Conservation (phyloP, 2,329 filamentous ascomycete species). For the Pseudohalonectria lignicola region DNA sequence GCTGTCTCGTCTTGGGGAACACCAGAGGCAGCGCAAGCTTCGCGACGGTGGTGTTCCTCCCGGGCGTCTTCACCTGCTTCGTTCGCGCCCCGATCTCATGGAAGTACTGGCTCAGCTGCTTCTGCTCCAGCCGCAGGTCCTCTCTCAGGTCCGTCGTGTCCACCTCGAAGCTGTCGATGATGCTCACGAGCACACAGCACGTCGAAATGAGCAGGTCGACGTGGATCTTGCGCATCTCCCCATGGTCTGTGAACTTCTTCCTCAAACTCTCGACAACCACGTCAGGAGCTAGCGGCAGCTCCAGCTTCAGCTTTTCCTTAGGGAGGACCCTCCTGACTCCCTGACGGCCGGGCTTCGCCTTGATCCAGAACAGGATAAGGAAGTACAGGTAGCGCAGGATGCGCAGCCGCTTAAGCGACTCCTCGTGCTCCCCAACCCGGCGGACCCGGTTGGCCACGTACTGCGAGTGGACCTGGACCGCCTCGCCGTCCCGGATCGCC, state of each 20-base stretch:
- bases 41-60: slow-evolving; percentile 46
- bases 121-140: slow-evolving; percentile 62
- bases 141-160: slow-evolving; percentile 59
- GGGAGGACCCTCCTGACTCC: slow-evolving; percentile 42
- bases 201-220: slow-evolving; percentile 63
- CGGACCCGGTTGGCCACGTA: slow-evolving; percentile 56
- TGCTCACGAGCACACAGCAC: slow-evolving; percentile 58
- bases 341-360: slow-evolving; percentile 31
- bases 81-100: slow-evolving; percentile 64
- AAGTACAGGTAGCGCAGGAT: slow-evolving; percentile 50
- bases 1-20: slow-evolving; percentile 55
- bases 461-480: slow-evolving; percentile 44
- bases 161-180: slow-evolving; percentile 63
- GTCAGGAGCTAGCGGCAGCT: slow-evolving; percentile 46
- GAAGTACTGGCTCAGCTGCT: slow-evolving; percentile 61
- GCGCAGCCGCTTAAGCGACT: slow-evolving; percentile 40
- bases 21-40: slow-evolving; percentile 66
- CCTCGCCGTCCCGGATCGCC: slow-evolving; percentile 44
- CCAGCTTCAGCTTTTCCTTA: slow-evolving; percentile 48
- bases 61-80: slow-evolving; percentile 47
- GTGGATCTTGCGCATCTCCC: slow-evolving; percentile 60
- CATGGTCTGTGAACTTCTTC: slow-evolving; percentile 55
- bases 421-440: slow-evolving; percentile 39
- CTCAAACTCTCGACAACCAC: slow-evolving; percentile 55
- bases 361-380: slow-evolving; percentile 41